These are phyloP conservation scores for Macaranga tanarius DNA, from an alignment of 441 rosid species.

Conservation along the genomic window DNA sequence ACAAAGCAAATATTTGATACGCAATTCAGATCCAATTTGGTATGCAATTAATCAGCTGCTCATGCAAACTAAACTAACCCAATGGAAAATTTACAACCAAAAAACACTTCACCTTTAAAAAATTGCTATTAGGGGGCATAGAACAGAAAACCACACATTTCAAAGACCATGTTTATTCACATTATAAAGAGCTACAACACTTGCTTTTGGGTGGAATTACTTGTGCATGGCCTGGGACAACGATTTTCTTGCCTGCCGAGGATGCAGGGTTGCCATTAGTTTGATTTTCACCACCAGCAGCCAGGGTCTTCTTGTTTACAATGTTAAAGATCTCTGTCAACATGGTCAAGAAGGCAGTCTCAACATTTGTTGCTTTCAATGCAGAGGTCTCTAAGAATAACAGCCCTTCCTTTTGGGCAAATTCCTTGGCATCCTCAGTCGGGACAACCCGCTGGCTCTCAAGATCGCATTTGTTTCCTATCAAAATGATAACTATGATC, in stretches of 20 bases:
- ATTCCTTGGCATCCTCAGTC: constrained; percentile 73
- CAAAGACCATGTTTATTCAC: constrained; percentile 2
- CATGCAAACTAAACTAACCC: constrained; percentile 22
- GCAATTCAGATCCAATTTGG: neutral
- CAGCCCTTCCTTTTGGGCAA: constrained; percentile 80
- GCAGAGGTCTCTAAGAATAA: constrained; percentile 98
- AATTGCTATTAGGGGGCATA: constrained; percentile 26
- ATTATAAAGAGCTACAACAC: constrained; percentile 62
- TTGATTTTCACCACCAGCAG: constrained; percentile 53
- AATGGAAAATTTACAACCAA: constrained; percentile 42
- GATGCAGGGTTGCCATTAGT: constrained; percentile 62
- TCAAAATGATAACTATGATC: constrained; percentile 69
- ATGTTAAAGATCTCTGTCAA: constrained; percentile 79
- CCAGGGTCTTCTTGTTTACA: constrained; percentile 74
- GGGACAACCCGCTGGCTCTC: constrained; percentile 72
- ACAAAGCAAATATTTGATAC: neutral
- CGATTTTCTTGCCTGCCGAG: constrained; percentile 72
- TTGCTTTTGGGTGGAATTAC: constrained; percentile 59
- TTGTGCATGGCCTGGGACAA: constrained; percentile 75
- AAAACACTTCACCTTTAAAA: constrained; percentile 37
- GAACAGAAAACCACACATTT: constrained; percentile 13
- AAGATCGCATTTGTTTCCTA: constrained; percentile 88
- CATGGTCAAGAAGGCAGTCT: constrained; percentile 74
- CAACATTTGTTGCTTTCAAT: constrained; percentile 71
- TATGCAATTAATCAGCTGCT: constrained; percentile 28